phyloP scores from a whole-genome alignment of 2,329 filamentous ascomycete genomes.

The Epichloe sylvatica region DNA sequence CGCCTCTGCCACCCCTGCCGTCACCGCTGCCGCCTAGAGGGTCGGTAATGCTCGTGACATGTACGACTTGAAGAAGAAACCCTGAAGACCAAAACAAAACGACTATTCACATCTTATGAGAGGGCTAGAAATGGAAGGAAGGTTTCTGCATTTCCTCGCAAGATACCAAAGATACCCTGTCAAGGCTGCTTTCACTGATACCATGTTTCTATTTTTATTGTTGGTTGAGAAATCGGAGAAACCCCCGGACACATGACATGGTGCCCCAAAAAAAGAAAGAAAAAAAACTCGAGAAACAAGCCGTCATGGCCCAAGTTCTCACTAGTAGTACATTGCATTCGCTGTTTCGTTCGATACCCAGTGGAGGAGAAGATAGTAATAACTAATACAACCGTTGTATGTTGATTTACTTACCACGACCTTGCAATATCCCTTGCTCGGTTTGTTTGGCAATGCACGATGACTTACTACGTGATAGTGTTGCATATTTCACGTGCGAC shows the following conservation, averaged over 20 bases:
- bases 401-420: conserved; percentile 9
- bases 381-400: conserved; percentile 28
- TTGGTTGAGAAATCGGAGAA: conserved; percentile 8
- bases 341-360: conserved; percentile 27
- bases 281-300: background rate
- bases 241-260: conserved; percentile 12
- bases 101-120: conserved; percentile 18
- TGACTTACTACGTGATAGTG: too few relatives aligned
- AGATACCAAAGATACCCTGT: conserved; percentile 40
- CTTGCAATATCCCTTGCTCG: too few relatives aligned
- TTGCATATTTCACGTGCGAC: too few relatives aligned
- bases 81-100: conserved; percentile 9
- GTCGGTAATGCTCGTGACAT: conserved; percentile 12
- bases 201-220: conserved; percentile 22
- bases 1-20: conserved; percentile 29
- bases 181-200: conserved; percentile 35
- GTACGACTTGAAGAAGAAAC: conserved; percentile 13
- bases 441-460: too few relatives aligned
- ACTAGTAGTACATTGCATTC: conserved; percentile 16
- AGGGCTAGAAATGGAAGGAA: conserved; percentile 34
- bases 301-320: conserved; percentile 8
- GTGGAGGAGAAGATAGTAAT: conserved; percentile 26
- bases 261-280: conserved; percentile 8
- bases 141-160: conserved; percentile 39
- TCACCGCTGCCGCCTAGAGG: conserved; percentile 39